Base-by-base conservation (phyloP, 2,329 filamentous ascomycete species). In the Penicillium sp. region DNA sequence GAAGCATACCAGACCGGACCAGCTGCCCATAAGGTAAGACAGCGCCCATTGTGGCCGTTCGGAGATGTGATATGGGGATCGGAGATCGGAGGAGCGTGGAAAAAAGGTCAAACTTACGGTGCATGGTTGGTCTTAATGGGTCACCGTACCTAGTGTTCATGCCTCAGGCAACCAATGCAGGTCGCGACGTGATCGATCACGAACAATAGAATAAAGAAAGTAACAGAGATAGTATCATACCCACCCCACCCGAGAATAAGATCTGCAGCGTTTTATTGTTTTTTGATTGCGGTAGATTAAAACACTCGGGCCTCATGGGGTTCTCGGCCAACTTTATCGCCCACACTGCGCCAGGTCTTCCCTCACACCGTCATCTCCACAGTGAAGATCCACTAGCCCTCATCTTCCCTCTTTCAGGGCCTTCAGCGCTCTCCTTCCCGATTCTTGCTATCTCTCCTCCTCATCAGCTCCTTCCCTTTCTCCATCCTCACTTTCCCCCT, bases 1-100 rank as follows among this genome's bases (percentile, higher is more conserved):
- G 29, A 9, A n/a, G 60, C 65, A 56, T 68, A 77, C 75, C 72
- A 60, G 74, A 65, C 59, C 73, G 73, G 60, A 73, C 57, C 57
- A 78, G 63, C 61, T 73, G 74, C 64, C 74, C 71, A 56, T 71
- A 74, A 21, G 69, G 69, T 64, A 71, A 67, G 46, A 74, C 57
- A 61, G 69, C 66, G 60, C 69, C 73, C 66, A 76, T 72, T 67
- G 73, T 70, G 65, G 74, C 74, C 74, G 74, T 76, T 58, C 54
- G 49, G 58, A 62, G 43, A 47, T 37, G 24, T 45, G 26, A 37
- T 45, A 22, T 59, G 63, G 56, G 58, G 49, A 44, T 44, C 55
- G 55, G 61, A 63, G 61, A 54, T 52, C 57, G 56, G 57, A 55
- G 58, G 56, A 57, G 50, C 45, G 37, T 59, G 59, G 65, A 71